Evolutionary conservation across 495 filamentous ascomycete genomes (phyloP).

Genomic region (Penicillium paxilli): DNA sequence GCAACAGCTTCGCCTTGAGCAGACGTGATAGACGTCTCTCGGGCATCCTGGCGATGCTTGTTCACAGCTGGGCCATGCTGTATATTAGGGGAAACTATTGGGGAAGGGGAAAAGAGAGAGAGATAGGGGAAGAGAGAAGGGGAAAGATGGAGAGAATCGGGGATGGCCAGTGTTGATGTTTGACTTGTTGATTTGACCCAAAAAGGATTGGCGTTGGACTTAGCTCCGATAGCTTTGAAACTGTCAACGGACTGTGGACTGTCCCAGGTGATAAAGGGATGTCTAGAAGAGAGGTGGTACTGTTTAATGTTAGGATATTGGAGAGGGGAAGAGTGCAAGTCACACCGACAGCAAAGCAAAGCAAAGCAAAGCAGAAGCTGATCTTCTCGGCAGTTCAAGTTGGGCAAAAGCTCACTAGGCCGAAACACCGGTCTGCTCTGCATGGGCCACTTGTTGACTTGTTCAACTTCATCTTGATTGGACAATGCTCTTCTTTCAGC

Average conservation of each 20-base stretch:
- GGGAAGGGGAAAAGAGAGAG: background rate
- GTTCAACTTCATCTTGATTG: no score
- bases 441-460: conserved; percentile 1
- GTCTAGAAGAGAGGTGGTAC: no score
- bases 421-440: conserved; percentile 11
- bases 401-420: conserved; percentile 8
- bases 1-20: conserved; percentile 39
- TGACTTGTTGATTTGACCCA: background rate
- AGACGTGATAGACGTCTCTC: conserved; percentile 36
- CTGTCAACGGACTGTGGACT: background rate
- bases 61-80: conserved; percentile 8
- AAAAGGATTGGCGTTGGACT: conserved; percentile 3
- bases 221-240: conserved; percentile 1
- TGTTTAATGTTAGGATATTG: no score
- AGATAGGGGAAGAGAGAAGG: background rate
- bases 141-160: no score
- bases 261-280: background rate
- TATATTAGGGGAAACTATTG: no score
- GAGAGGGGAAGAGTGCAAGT: conserved; percentile 6
- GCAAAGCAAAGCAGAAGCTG: conserved; percentile 1
- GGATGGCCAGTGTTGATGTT: no score
- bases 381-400: conserved; percentile 17
- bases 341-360: background rate
- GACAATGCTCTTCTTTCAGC: no score
- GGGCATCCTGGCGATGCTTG: conserved; percentile 28